These are phyloP conservation scores for Fusarium temperatum DNA, from an alignment of 2,329 filamentous ascomycete genomes.

Conservation along the genomic window DNA sequence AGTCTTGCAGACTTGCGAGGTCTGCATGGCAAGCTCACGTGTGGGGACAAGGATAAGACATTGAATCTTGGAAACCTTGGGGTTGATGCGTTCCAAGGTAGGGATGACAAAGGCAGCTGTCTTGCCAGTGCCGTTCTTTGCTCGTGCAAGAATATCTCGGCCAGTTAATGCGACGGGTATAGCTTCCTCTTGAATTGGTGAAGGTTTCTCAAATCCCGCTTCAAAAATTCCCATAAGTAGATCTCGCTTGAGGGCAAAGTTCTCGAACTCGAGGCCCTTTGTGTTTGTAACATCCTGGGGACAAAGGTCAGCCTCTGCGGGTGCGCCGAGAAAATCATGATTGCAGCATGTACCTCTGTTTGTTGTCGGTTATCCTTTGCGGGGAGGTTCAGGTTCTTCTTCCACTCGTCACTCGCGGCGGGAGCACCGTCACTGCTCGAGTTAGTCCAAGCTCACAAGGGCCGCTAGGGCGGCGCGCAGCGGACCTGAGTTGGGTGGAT, in stretches of 20 bases:
- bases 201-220: conserved; percentile 98
- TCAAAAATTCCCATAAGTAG: conserved; percentile 99
- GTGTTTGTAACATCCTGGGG: conserved; percentile 94
- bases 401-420: conserved; percentile 71
- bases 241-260: conserved; percentile 94
- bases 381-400: conserved; percentile 75
- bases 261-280: conserved; percentile 96
- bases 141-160: conserved; percentile 92
- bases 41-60: conserved; percentile 96
- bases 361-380: conserved; percentile 80
- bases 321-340: conserved; percentile 4
- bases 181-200: conserved; percentile 98
- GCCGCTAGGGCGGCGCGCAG: conserved; percentile 33
- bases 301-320: conserved; percentile 30
- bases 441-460: conserved; percentile 47
- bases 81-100: conserved; percentile 93
- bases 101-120: conserved; percentile 98
- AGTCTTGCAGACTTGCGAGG: conserved; percentile 98
- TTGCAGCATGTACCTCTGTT: conserved; percentile 69
- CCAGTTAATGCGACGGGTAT: conserved; percentile 96
- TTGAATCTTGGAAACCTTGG: conserved; percentile 95
- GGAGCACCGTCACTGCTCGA: conserved; percentile 57
- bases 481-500: conserved; percentile 54
- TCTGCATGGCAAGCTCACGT: conserved; percentile 95
- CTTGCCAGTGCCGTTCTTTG: conserved; percentile 99